phyloP scores from a whole-genome alignment of 331 rosid genomes.

The Acacia pycnantha region DNA sequence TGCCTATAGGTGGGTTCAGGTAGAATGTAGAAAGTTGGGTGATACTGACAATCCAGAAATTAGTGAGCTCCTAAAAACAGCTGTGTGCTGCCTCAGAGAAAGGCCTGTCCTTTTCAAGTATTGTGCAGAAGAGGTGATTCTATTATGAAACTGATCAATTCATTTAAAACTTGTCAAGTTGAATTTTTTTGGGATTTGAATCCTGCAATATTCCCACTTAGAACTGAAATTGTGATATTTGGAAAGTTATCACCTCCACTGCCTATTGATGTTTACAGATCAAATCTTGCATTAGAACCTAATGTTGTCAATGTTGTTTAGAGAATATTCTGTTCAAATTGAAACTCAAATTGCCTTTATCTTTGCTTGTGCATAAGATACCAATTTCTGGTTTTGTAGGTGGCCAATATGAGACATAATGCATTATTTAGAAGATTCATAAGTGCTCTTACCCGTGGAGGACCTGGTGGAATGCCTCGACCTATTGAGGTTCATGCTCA shows the following conservation, averaged over 20 bases:
- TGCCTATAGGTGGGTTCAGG: slow-evolving; percentile 93
- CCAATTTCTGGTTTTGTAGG: slow-evolving; percentile 49
- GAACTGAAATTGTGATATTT: slow-evolving; percentile 7
- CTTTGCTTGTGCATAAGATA: slow-evolving; percentile 10
- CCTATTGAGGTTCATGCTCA: slow-evolving; percentile 99
- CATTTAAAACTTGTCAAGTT: slow-evolving; percentile 3
- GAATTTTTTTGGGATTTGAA: slow-evolving; percentile 24
- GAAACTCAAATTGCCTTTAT: slow-evolving; percentile 26
- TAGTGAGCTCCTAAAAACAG: slow-evolving; percentile 77
- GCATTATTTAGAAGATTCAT: slow-evolving; percentile 94
- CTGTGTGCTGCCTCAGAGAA: slow-evolving; percentile 92
- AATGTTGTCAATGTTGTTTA: slow-evolving; percentile 4
- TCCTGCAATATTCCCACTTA: slow-evolving; percentile 16
- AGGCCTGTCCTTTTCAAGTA: slow-evolving; percentile 94
- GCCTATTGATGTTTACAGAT: slow-evolving; percentile 27
- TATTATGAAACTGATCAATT: slow-evolving; percentile 15
- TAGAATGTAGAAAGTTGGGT: slow-evolving; percentile 86
- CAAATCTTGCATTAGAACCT: slow-evolving; percentile 8
- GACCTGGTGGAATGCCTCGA: slow-evolving; percentile 97
- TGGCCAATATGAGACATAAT: slow-evolving; percentile 98
- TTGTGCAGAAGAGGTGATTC: slow-evolving; percentile 96
- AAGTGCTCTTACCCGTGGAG: slow-evolving; percentile 97
- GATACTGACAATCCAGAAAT: slow-evolving; percentile 96
- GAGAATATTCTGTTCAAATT: slow-evolving; percentile 25
- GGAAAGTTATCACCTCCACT: slow-evolving; percentile 18